These are phyloP conservation scores for Leishmania tropica DNA, from an alignment of 208 protist genomes.

Conservation along the genomic window DNA sequence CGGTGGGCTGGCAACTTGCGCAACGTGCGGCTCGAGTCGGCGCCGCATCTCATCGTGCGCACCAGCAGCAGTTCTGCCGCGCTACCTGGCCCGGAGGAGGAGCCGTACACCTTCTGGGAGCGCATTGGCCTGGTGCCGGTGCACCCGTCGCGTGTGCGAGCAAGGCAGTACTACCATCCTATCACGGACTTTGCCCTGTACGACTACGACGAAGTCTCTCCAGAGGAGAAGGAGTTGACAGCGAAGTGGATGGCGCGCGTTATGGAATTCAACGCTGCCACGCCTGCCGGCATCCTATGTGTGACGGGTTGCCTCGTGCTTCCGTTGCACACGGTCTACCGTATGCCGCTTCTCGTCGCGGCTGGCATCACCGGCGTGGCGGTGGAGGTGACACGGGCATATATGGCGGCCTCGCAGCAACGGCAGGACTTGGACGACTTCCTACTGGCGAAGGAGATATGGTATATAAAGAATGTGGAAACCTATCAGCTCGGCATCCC, in stretches of 20 bases:
- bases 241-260: constrained; percentile 84
- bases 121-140: constrained; percentile 81
- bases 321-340: constrained; percentile 75
- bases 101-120: constrained; percentile 90
- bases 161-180: constrained; percentile 85
- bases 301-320: constrained; percentile 72
- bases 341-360: constrained; percentile 78
- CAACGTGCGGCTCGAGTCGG: constrained; percentile 69
- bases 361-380: constrained; percentile 67
- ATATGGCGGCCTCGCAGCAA: constrained; percentile 78
- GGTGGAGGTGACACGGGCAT: constrained; percentile 73
- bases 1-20: constrained; percentile 67
- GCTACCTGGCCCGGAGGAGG: constrained; percentile 65
- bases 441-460: constrained; percentile 87
- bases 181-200: constrained; percentile 87
- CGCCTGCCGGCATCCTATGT: constrained; percentile 73
- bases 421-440: constrained; percentile 89
- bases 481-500: constrained; percentile 85
- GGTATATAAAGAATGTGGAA: constrained; percentile 93
- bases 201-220: constrained; percentile 85
- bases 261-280: constrained; percentile 83
- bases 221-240: constrained; percentile 86
- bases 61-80: constrained; percentile 30
- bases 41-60: constrained; percentile 32
- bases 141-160: constrained; percentile 80